A percentile compares a stretch with the other conserved stretches of the same genome.
Conservation (phyloP, 768 basidiomycete genomes). For the Collybiopsis confluens region DNA sequence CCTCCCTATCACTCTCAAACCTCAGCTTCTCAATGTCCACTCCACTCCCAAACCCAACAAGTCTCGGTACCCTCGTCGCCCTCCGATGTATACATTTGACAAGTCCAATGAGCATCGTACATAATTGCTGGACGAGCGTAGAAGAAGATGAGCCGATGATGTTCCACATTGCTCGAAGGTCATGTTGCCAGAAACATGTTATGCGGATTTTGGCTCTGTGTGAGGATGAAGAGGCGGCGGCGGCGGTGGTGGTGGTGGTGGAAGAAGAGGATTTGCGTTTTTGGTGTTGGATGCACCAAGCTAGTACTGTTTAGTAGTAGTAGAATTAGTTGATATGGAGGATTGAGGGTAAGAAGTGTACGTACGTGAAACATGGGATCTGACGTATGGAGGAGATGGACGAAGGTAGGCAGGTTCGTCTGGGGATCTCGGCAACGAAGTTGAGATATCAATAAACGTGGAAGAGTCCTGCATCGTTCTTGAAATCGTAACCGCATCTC, state of each 20-base stretch:
- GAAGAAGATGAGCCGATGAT: slow-evolving; percentile 56
- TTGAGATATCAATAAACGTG: slow-evolving; percentile 86
- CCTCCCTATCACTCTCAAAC: slow-evolving; percentile 80
- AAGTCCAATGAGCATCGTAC: slow-evolving; percentile 79
- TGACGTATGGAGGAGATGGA: slow-evolving; percentile 88
- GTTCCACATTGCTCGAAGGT: slow-evolving; percentile 84
- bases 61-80: slow-evolving; percentile 67
- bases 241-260: no score
- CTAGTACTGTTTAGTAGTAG: slow-evolving; percentile 56
- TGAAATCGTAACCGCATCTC: slow-evolving; percentile 93
- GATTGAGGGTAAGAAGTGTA: slow-evolving; percentile 13
- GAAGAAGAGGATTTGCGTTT: slow-evolving; percentile 30
- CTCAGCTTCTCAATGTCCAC: slow-evolving; percentile 74
- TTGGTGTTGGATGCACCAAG: slow-evolving; percentile 88
- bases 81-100: slow-evolving; percentile 78
- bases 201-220: slow-evolving; percentile 54
- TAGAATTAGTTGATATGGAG: slow-evolving; percentile 5
- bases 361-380: slow-evolving; percentile 78
- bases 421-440: slow-evolving; percentile 85
- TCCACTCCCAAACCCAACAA: slow-evolving; percentile 76
- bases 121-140: slow-evolving; percentile 72
- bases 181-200: slow-evolving; percentile 95
- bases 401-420: slow-evolving; percentile 91
- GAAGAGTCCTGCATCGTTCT: slow-evolving; percentile 76
- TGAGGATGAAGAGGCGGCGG: no score